Conservation (phyloP, 2,329 filamentous ascomycete species). For the Aspergillus bombycis region DNA sequence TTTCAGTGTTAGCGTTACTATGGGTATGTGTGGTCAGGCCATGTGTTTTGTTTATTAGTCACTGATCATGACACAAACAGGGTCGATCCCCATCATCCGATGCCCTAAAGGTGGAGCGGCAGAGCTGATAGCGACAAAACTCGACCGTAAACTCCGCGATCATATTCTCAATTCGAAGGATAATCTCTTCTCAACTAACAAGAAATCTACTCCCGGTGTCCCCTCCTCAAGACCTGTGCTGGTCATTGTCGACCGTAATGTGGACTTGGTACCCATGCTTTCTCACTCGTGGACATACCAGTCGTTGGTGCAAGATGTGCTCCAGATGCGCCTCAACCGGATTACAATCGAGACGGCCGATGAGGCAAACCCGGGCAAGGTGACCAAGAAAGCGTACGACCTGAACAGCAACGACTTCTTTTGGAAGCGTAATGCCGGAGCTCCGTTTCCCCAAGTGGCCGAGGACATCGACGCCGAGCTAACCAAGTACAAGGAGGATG, state of each 20-base stretch:
- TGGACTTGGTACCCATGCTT: constrained; percentile 97
- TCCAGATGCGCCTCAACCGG: constrained; percentile 82
- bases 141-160: constrained; percentile 93
- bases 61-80: constrained; percentile 47
- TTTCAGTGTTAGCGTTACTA: constrained; percentile 98
- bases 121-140: constrained; percentile 89
- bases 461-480: constrained; percentile 95
- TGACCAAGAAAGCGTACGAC: constrained; percentile 88
- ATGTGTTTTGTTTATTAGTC: not conserved
- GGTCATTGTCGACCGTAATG: constrained; percentile 90
- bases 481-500: constrained; percentile 93
- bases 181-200: constrained; percentile 79
- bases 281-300: constrained; percentile 94
- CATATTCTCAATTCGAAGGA: constrained; percentile 98
- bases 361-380: constrained; percentile 72
- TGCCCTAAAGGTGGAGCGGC: constrained; percentile 92
- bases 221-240: constrained; percentile 82
- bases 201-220: constrained; percentile 65
- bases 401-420: constrained; percentile 91
- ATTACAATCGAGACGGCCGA: constrained; percentile 92
- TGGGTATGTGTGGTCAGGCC: constrained; percentile 64
- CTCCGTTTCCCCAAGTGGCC: constrained; percentile 92
- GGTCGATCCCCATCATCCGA: constrained; percentile 90
- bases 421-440: constrained; percentile 88
- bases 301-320: constrained; percentile 77